A percentile compares a stretch with the other conserved stretches of the same genome.
Conservation (phyloP, 2,329 filamentous ascomycete genomes). For the Fusarium sp. region DNA sequence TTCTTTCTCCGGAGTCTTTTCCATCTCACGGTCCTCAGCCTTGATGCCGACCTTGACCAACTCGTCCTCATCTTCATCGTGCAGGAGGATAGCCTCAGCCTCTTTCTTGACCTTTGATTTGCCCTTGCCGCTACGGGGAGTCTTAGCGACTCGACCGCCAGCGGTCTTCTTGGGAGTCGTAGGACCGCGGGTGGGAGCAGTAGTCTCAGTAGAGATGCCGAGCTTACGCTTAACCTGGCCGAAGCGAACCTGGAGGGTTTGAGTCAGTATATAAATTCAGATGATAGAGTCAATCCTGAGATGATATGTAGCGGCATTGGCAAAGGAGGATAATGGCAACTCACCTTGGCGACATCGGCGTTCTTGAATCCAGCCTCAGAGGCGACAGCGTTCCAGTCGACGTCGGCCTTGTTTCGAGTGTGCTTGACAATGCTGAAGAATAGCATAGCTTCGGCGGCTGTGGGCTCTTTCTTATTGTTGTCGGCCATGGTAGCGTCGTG, state of each 20-base stretch:
- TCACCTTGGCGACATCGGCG: conserved; percentile 55
- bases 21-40: conserved; percentile 29
- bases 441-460: conserved; percentile 53
- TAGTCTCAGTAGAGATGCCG: conserved; percentile 47
- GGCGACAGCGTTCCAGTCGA: conserved; percentile 61
- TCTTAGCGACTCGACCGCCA: conserved; percentile 46
- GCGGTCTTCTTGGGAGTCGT: conserved; percentile 38
- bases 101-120: conserved; percentile 40
- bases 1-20: conserved; percentile 32
- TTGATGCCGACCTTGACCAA: conserved; percentile 22
- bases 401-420: conserved; percentile 53
- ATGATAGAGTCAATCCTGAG: background rate
- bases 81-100: conserved; percentile 4
- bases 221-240: conserved; percentile 61
- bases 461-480: conserved; percentile 49
- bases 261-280: background rate
- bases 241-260: conserved; percentile 52
- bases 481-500: conserved; percentile 43
- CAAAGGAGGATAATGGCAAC: conserved; percentile 2
- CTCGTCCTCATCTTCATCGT: conserved; percentile 30
- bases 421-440: conserved; percentile 58
- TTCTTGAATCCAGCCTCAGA: conserved; percentile 55
- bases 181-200: conserved; percentile 10
- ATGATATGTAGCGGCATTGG: background rate
- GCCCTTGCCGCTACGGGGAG: conserved; percentile 35